Evolutionary conservation across 2,329 filamentous ascomycete genomes (phyloP), one percentile per base, ranked within the genome.

Genomic region (Gaeumannomyces tritici): DNA sequence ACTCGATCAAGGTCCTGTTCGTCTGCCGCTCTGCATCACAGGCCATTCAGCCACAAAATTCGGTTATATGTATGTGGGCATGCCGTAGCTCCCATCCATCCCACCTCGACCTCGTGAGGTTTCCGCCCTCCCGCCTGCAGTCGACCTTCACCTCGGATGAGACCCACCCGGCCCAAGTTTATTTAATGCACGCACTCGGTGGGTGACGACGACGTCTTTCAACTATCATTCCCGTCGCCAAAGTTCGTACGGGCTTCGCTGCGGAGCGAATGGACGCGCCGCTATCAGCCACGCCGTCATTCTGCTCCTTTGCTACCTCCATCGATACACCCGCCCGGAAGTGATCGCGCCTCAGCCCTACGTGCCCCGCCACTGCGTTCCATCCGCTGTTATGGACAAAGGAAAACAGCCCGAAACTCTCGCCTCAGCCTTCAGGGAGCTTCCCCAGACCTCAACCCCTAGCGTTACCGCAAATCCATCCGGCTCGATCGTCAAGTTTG

Each of bases 401-500:
- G 60, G 35, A 13, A 42, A 60, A 8, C 29, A 33, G 58, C n/a
- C 27, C 51, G 60, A 61, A 29, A n/a, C 51, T 26, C 29, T 33
- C 27, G n/a, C 51, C 12, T 13, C 26, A 27, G 28, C 21, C 54
- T 21, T 9, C 60, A 12, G 15, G 29, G 29, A 56, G 7, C 61
- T 33, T 27, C 21, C 24, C 51, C 26, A 56, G 11, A 24, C 18
- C 42, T 24, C 42, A 4, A 21, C 8, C 4, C 11, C 42, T 21
- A 8, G 21, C 7, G 42, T 51, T 21, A 51, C 42, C 4, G 42
- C 42, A 51, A 24, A 15, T 6, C 5, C 18, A 9, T 9, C 42
- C 18, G 21, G n/a, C 21, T 51, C 42, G 18, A 7, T 21, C 42
- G 28, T 28, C 56, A 69, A 69, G 60, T 76, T 74, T 63, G 74